A percentile compares a stretch with the other conserved stretches of the same genome.
phyloP scores from a whole-genome alignment of 148 eudicot species.

The Amaranthus hypochondriacus region DNA sequence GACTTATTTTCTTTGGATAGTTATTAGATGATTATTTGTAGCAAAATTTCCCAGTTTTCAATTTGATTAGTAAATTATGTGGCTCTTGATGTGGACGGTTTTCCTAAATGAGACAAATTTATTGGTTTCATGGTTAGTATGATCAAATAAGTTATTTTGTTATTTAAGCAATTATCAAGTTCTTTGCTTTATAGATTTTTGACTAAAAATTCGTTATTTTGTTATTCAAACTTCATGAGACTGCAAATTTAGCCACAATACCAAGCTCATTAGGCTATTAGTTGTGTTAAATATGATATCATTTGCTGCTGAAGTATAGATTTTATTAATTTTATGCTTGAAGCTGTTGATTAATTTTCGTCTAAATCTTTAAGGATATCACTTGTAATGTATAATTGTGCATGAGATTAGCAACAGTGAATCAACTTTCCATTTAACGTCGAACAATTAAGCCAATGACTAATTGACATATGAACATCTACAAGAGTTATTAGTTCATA shows the following conservation, averaged over 20 bases:
- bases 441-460: neutral
- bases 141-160: neutral
- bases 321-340: slow-evolving; percentile 7
- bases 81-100: neutral
- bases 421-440: neutral
- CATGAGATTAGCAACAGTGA: neutral
- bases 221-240: slow-evolving; percentile 83
- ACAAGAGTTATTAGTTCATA: neutral
- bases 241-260: slow-evolving; percentile 84
- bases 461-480: neutral
- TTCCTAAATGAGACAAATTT: neutral
- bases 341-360: neutral
- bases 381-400: neutral
- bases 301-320: neutral
- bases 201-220: slow-evolving; percentile 9
- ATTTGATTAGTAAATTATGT: neutral
- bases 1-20: neutral
- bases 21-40: neutral
- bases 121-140: neutral
- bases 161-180: neutral
- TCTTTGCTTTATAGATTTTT: neutral
- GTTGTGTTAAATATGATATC: neutral
- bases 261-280: slow-evolving; percentile 79
- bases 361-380: neutral
- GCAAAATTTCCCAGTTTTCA: neutral